Conservation (phyloP, 495 filamentous ascomycete genomes). For the Xylaria acuta region DNA sequence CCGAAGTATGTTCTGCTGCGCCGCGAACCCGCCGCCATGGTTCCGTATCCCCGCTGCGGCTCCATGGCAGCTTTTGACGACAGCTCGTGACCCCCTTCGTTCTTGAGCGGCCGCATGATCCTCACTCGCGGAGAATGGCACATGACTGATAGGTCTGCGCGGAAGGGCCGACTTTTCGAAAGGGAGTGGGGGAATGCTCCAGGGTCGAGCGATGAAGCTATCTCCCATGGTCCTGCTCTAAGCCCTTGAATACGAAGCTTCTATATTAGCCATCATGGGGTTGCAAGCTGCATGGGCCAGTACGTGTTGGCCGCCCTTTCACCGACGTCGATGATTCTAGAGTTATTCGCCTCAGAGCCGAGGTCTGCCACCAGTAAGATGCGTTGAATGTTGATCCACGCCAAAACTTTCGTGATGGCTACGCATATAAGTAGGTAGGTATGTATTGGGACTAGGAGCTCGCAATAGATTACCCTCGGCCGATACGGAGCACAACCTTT, state of each 20-base stretch:
- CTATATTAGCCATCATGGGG: no score
- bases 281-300: no score
- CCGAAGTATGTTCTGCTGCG: not conserved
- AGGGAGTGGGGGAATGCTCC: not conserved
- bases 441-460: not conserved
- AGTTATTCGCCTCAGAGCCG: no score
- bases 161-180: not conserved
- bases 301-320: no score
- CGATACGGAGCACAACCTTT: no score
- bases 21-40: not conserved
- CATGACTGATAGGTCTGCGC: not conserved
- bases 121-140: not conserved
- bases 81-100: no score
- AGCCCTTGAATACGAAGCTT: no score
- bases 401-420: not conserved
- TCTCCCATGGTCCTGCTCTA: no score
- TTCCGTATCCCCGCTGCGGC: not conserved
- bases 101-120: not conserved
- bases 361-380: no score
- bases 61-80: not conserved
- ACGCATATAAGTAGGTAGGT: not conserved
- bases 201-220: no score
- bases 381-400: no score
- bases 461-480: not conserved
- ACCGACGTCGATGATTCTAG: no score